Percentiles rank a stretch among this genome's conserved stretches.
Evolutionary conservation across 306 rosid genomes (phyloP).

Genomic region (Vicia sativa): DNA sequence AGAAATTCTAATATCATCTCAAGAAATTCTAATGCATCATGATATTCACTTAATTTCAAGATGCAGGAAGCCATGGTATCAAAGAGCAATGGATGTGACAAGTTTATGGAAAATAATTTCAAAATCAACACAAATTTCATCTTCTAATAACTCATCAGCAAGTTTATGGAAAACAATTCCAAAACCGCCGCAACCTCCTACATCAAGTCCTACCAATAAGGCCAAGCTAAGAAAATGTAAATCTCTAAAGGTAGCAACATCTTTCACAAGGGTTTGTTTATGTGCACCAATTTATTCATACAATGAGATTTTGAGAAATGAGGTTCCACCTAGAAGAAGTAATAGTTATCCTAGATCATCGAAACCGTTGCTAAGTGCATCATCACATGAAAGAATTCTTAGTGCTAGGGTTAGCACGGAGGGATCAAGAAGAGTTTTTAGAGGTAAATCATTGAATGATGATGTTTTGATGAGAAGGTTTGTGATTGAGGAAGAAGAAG

Average conservation of each 20-base stretch:
- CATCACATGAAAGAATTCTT: slow-evolving; percentile 40
- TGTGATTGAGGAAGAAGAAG: slow-evolving; percentile 93
- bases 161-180: slow-evolving; percentile 58
- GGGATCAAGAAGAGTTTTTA: slow-evolving; percentile 63
- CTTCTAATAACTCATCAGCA: not conserved
- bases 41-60: slow-evolving; percentile 31
- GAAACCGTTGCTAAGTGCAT: slow-evolving; percentile 46
- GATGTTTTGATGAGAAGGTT: slow-evolving; percentile 93
- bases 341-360: slow-evolving; percentile 84
- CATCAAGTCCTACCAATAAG: slow-evolving; percentile 36
- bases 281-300: slow-evolving; percentile 94
- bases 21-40: slow-evolving; percentile 33
- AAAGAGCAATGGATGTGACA: slow-evolving; percentile 73
- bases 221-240: slow-evolving; percentile 75
- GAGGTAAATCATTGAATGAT: slow-evolving; percentile 89
- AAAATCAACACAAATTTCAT: slow-evolving; percentile 49
- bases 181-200: slow-evolving; percentile 50
- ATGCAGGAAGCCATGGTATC: slow-evolving; percentile 92
- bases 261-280: slow-evolving; percentile 87
- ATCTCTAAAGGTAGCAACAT: slow-evolving; percentile 77
- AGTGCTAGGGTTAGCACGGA: slow-evolving; percentile 67
- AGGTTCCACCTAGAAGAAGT: slow-evolving; percentile 85
- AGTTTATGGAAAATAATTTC: slow-evolving; percentile 62
- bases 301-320: slow-evolving; percentile 70
- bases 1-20: slow-evolving; percentile 30